Percentiles rank a stretch among this genome's conserved stretches.
phyloP scores from a whole-genome alignment of 257 asterid genomes.

The Schizonepeta tenuifolia region DNA sequence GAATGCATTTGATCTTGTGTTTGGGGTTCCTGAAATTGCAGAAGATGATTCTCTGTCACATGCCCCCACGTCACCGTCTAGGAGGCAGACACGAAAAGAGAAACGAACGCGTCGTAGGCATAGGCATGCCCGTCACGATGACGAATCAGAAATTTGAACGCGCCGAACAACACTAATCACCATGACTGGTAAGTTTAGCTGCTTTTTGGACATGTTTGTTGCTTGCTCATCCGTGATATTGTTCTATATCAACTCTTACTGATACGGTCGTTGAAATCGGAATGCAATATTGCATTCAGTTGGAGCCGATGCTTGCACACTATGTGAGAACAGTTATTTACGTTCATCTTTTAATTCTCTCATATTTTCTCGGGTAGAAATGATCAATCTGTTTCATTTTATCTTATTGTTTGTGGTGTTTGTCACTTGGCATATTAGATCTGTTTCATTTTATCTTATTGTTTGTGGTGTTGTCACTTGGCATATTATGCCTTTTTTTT shows the following conservation, averaged over 20 bases:
- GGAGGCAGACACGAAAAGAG: slow-evolving; percentile 44
- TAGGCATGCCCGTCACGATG: slow-evolving; percentile 47
- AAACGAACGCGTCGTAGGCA: slow-evolving; percentile 62
- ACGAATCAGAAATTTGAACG: slow-evolving; percentile 45
- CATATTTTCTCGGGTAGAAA: not conserved
- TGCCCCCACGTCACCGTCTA: slow-evolving; percentile 31
- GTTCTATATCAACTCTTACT: not conserved
- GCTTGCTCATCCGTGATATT: not conserved
- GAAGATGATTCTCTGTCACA: slow-evolving; percentile 40
- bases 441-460: not conserved
- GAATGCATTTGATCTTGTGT: slow-evolving; percentile 68
- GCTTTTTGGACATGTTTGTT: not conserved
- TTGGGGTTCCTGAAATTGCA: slow-evolving; percentile 49
- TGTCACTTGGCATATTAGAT: not conserved
- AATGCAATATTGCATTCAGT: not conserved
- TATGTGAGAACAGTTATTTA: not conserved
- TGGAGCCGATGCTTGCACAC: not conserved
- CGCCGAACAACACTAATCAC: not conserved
- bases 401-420: not conserved
- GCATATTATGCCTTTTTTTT: not conserved
- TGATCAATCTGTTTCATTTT: not conserved
- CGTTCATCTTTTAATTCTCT: not conserved
- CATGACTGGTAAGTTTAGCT: not conserved
- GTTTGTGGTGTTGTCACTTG: not conserved
- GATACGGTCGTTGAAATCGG: not conserved